Evolutionary conservation across 305 asterid genomes (phyloP).

Genomic region (Fraxinus albicans): DNA sequence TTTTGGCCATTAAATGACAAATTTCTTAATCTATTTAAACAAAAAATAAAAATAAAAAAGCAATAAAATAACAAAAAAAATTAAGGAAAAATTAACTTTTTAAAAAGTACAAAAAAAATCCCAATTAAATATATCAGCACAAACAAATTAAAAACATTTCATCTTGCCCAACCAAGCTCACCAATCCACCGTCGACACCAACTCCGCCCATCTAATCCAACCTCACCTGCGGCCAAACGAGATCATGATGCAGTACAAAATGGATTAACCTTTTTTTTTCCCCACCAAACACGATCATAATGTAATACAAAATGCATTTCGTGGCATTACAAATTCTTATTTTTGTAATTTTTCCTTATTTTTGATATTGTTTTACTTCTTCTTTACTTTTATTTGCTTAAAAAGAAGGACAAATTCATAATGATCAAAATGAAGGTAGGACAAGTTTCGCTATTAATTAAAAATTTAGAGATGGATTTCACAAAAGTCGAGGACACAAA

Average conservation of each 20-base stretch:
- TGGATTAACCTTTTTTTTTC: too few species aligned
- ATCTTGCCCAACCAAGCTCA: neutral
- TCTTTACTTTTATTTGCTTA: neutral
- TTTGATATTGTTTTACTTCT: neutral
- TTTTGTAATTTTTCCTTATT: neutral
- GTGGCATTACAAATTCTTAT: neutral
- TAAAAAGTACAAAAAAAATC: neutral
- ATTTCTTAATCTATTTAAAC: neutral
- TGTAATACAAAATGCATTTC: neutral
- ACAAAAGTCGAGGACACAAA: neutral
- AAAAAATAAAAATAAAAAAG: too few species aligned
- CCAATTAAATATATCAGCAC: neutral
- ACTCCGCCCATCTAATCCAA: neutral
- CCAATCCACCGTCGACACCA: neutral
- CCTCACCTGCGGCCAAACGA: neutral
- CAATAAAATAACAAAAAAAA: too few species aligned
- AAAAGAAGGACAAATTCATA: neutral
- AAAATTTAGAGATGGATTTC: neutral
- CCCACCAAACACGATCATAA: neutral
- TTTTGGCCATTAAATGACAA: neutral
- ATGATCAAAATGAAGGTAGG: neutral
- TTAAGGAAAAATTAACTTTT: too few species aligned
- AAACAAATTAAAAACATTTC: neutral
- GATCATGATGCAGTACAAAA: neutral
- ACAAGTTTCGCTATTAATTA: neutral